Base-by-base conservation (phyloP, 2,329 filamentous ascomycete genomes). In the Berkeleyomyces basicola region DNA sequence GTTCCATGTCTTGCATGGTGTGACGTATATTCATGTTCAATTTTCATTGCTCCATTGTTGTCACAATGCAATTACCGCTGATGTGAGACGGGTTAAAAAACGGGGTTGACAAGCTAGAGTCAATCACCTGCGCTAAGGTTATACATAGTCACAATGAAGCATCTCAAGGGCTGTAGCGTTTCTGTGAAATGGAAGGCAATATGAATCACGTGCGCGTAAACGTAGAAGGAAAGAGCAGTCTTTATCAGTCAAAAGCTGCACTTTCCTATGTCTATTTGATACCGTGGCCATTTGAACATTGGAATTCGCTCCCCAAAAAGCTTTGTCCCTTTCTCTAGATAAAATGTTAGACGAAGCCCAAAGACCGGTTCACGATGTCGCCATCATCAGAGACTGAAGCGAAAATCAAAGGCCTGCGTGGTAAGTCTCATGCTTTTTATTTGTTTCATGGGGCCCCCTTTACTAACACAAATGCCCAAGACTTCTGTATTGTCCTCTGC, bases 401-500 rank as follows among this genome's bases (percentile, higher is more conserved):
- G 3, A 59, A 59, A 42, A 47, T 61, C 60, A 61, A 46, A 37
- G 33, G 40, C 49, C 49, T 61, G 23, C 31, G 31, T 3, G 60
- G 60, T 61, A 47, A 11, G 11, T 44, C 16, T 64, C 23, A 3
- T 23, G 14, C 7, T 42, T 2, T 9, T 42, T 2, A 4, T 42
- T n/a, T 33, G n/a, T n/a, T 47, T n/a, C 3, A 61, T 59, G 42
- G 33, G 23, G 10, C 36, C 7, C 23, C 33, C 10, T 43, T 40
- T n/a, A n/a, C 59, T 59, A 55, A 63, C 55, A 40, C n/a, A 9
- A 5, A 36, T 10, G 46, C 47, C 16, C 31, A 59, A 63, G 59
- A 51, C 23, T 65, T 67, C 16, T 65, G 65, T 43, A 31, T 61
- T 2, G 58, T 36, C 16, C 59, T 67, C 14, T 31, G 58, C 11